A percentile compares a stretch with the other conserved stretches of the same genome.
Evolutionary conservation across 192 early-diverging fungal genomes (phyloP).

Genomic region (Podochytrium sp.): DNA sequence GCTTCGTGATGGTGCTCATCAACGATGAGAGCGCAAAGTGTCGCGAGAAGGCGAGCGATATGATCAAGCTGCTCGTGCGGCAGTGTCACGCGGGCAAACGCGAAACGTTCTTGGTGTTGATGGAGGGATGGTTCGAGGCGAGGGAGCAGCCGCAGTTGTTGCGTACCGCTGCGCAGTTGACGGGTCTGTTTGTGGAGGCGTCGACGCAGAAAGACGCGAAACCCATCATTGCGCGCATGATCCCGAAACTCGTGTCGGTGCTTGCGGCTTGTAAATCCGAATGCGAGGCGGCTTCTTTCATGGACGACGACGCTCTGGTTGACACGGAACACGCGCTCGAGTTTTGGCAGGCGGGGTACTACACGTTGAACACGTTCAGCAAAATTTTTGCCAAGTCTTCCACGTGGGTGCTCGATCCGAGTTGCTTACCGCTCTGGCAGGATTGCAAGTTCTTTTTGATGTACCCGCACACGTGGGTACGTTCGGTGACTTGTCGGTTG

Average conservation of each 20-base stretch:
- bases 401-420: conserved; percentile 22
- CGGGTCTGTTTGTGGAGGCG: conserved; percentile 82
- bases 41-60: conserved; percentile 79
- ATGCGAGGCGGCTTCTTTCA: conserved; percentile 50
- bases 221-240: conserved; percentile 27
- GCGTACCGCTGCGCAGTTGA: conserved; percentile 81
- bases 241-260: not conserved
- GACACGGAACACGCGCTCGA: conserved; percentile 56
- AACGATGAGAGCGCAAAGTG: conserved; percentile 95
- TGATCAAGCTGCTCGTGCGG: conserved; percentile 71
- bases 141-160: conserved; percentile 67
- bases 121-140: conserved; percentile 74
- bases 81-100: conserved; percentile 65
- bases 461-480: conserved; percentile 93
- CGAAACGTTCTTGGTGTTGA: conserved; percentile 66
- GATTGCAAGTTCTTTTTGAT: conserved; percentile 66
- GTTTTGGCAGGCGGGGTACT: conserved; percentile 86
- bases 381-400: conserved; percentile 60
- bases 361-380: conserved; percentile 75
- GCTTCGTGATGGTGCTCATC: conserved; percentile 80
- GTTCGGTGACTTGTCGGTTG: conserved; percentile 68
- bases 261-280: conserved; percentile 32
- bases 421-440: conserved; percentile 67
- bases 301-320: conserved; percentile 55
- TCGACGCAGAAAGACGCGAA: conserved; percentile 55